phyloP scores from a whole-genome alignment of 2,329 filamentous ascomycete genomes.

The Clarireedia homoeocarpa region DNA sequence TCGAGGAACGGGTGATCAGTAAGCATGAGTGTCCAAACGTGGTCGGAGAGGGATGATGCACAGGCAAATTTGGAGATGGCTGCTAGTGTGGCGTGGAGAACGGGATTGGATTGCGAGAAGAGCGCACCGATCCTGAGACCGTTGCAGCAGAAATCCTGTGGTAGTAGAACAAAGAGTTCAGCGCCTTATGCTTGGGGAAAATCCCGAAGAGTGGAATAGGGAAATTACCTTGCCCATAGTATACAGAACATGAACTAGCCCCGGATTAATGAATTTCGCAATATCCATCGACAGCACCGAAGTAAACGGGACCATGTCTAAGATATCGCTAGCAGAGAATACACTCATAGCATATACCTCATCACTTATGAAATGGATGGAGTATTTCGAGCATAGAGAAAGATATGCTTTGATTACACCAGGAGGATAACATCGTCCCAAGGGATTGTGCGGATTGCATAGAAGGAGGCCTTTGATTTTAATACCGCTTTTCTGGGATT shows the following conservation, averaged over 20 bases:
- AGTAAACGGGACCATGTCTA: slow-evolving; percentile 35
- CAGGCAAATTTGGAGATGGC: slow-evolving; percentile 13
- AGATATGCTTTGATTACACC: slow-evolving; percentile 27
- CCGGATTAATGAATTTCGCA: slow-evolving; percentile 36
- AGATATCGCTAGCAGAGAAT: slow-evolving; percentile 30
- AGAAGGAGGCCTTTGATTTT: slow-evolving; percentile 32
- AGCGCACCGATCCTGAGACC: slow-evolving; percentile 35
- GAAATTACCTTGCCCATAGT: slow-evolving; percentile 15
- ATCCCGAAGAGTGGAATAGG: accelerated
- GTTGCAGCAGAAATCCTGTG: slow-evolving; percentile 36
- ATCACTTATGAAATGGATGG: slow-evolving; percentile 39
- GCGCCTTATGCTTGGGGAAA: not conserved
- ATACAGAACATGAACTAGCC: slow-evolving; percentile 35
- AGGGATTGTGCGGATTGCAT: slow-evolving; percentile 30
- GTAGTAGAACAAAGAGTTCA: too few relatives aligned
- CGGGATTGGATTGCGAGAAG: slow-evolving; percentile 12
- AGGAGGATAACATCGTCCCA: slow-evolving; percentile 15
- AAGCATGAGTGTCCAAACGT: slow-evolving; percentile 11
- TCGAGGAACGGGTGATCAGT: slow-evolving; percentile 9
- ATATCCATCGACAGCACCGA: slow-evolving; percentile 41
- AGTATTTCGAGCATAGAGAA: slow-evolving; percentile 34
- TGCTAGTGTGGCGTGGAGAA: slow-evolving; percentile 2
- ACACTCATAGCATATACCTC: slow-evolving; percentile 42
- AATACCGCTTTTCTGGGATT: slow-evolving; percentile 26
- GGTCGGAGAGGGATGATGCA: slow-evolving; percentile 11